phyloP scores from a whole-genome alignment of 345 rosid species.

The Citrus glauca region DNA sequence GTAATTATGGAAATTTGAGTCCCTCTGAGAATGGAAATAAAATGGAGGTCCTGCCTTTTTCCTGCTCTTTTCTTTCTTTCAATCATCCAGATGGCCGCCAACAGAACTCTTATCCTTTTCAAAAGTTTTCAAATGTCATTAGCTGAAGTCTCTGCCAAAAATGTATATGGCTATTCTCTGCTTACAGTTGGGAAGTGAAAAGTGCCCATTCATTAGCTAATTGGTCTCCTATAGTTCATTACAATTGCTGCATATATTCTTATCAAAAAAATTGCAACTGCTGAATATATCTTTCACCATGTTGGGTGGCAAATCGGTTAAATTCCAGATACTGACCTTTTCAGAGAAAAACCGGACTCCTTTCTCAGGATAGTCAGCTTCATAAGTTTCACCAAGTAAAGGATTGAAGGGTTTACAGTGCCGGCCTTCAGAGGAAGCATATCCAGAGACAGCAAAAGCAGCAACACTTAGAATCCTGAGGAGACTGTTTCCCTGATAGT shows the following conservation, averaged over 20 bases:
- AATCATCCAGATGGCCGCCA: background rate
- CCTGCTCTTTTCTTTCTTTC: background rate
- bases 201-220: background rate
- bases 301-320: background rate
- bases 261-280: background rate
- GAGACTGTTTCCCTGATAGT: conserved; percentile 68
- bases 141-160: background rate
- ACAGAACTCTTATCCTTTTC: background rate
- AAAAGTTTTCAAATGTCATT: background rate
- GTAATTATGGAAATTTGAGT: background rate
- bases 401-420: conserved; percentile 99
- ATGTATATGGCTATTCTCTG: background rate
- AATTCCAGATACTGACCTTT: conserved; percentile 52
- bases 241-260: background rate
- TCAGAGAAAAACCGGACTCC: conserved; percentile 96
- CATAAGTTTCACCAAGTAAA: conserved; percentile 94
- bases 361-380: conserved; percentile 88
- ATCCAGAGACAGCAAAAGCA: conserved; percentile 97
- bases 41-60: background rate
- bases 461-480: conserved; percentile 79
- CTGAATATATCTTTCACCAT: background rate
- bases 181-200: background rate
- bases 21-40: background rate
- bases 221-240: background rate
- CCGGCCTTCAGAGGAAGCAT: conserved; percentile 91